phyloP scores from a whole-genome alignment of 208 protist genomes.

The Leishmania aethiopica region DNA sequence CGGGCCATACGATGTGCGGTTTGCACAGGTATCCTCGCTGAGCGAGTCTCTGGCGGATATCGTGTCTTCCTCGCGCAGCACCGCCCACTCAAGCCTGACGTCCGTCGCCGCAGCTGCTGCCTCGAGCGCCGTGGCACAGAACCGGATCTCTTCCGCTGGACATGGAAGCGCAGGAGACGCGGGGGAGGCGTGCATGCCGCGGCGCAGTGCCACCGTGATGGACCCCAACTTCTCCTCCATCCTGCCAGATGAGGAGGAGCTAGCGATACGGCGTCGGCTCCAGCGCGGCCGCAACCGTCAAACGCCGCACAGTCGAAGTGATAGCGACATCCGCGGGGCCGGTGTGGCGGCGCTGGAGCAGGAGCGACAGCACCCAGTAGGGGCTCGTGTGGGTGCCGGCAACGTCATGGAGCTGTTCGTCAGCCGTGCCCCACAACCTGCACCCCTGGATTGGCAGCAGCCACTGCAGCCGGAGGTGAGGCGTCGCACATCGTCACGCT shows the following conservation, averaged over 20 bases:
- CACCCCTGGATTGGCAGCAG: background rate
- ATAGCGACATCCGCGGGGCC: background rate
- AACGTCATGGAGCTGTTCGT: slow-evolving; percentile 10
- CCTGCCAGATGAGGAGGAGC: slow-evolving; percentile 40
- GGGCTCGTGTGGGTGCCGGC: background rate
- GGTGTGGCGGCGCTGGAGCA: background rate
- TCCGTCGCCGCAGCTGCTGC: slow-evolving; percentile 27
- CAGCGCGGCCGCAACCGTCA: slow-evolving; percentile 2
- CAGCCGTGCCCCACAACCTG: background rate
- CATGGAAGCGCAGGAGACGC: background rate
- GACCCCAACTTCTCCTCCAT: slow-evolving; percentile 66
- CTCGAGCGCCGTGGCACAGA: slow-evolving; percentile 10
- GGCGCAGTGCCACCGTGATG: slow-evolving; percentile 37
- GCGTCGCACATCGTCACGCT: background rate
- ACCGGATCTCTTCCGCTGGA: slow-evolving; percentile 1
- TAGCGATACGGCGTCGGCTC: slow-evolving; percentile 18
- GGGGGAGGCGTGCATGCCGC: background rate
- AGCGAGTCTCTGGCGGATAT: slow-evolving; percentile 46
- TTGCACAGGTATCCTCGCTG: slow-evolving; percentile 38
- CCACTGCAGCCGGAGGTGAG: background rate
- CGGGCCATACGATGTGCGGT: slow-evolving; percentile 26
- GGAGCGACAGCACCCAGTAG: background rate
- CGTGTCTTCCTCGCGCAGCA: slow-evolving; percentile 60
- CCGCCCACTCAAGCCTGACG: slow-evolving; percentile 32
- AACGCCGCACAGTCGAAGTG: background rate